A percentile compares a stretch with the other conserved stretches of the same genome.
Evolutionary conservation across 106 monocot genomes (phyloP).

Genomic region (Platanthera zijinensis): DNA sequence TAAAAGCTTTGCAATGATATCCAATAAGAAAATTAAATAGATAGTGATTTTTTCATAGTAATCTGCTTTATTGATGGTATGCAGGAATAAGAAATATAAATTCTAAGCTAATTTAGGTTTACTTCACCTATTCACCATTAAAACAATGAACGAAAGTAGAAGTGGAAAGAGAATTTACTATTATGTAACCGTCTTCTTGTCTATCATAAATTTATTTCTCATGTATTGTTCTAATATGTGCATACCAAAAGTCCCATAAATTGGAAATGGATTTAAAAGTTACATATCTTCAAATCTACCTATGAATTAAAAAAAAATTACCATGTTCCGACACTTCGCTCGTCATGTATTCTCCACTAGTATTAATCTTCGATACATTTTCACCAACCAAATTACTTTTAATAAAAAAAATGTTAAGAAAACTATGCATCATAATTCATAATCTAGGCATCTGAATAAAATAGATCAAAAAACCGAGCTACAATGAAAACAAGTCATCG

Average conservation of each 20-base stretch:
- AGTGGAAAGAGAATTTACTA: background rate
- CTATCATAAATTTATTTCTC: background rate
- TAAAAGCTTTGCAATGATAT: background rate
- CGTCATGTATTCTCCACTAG: background rate
- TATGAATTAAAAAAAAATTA: slow-evolving; percentile 2
- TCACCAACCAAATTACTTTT: background rate
- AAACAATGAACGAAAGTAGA: background rate
- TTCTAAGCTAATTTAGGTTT: background rate
- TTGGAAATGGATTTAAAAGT: background rate
- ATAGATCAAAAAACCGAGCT: background rate
- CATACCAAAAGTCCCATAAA: background rate
- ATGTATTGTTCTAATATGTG: background rate
- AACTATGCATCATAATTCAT: background rate
- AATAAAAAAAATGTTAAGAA: background rate
- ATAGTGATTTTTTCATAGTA: no score
- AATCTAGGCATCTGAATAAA: background rate
- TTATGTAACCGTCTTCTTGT: no score
- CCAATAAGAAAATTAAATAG: background rate
- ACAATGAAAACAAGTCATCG: background rate
- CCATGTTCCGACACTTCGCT: background rate
- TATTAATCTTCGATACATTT: background rate
- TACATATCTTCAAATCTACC: background rate
- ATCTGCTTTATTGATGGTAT: no score
- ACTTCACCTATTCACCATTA: background rate
- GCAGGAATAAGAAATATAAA: no score